Evolutionary conservation across 495 filamentous ascomycete species (phyloP).

Genomic region (Aspergillus kassunensis): DNA sequence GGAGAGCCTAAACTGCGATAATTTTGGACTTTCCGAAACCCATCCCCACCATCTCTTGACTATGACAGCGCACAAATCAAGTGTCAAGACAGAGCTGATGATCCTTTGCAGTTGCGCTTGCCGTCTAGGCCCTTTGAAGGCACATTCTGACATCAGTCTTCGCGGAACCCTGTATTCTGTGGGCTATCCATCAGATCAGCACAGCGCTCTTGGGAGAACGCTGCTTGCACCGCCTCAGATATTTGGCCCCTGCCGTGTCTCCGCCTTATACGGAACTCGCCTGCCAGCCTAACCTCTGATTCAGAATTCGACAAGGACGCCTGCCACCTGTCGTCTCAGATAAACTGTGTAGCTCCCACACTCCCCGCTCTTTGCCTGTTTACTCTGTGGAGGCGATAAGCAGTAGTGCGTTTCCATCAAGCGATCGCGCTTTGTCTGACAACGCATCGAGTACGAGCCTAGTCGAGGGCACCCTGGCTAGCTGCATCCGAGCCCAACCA

Average conservation of each 20-base stretch:
- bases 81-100: conserved; percentile 24
- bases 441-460: conserved; percentile 43
- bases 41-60: conserved; percentile 18
- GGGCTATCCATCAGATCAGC: conserved; percentile 23
- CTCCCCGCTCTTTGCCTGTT: conserved; percentile 7
- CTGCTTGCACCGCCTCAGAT: conserved; percentile 32
- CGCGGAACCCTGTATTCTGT: conserved; percentile 14
- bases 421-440: conserved; percentile 33
- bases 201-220: conserved; percentile 18
- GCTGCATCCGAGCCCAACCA: conserved; percentile 53
- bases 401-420: conserved; percentile 27
- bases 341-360: conserved; percentile 30
- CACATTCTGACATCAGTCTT: conserved; percentile 24
- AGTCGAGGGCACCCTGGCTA: conserved; percentile 34
- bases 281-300: conserved; percentile 21
- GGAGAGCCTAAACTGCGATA: conserved; percentile 31
- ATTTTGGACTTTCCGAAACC: conserved; percentile 19
- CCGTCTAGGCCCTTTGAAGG: conserved; percentile 15
- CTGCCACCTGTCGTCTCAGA: conserved; percentile 28
- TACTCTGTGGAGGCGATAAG: conserved; percentile 17
- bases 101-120: conserved; percentile 22
- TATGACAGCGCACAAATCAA: conserved; percentile 33
- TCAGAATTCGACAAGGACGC: conserved; percentile 20
- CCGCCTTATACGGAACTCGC: conserved; percentile 22
- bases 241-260: conserved; percentile 12